Base-by-base conservation (phyloP, 2,329 filamentous ascomycete species). In the Botrytis deweyae region DNA sequence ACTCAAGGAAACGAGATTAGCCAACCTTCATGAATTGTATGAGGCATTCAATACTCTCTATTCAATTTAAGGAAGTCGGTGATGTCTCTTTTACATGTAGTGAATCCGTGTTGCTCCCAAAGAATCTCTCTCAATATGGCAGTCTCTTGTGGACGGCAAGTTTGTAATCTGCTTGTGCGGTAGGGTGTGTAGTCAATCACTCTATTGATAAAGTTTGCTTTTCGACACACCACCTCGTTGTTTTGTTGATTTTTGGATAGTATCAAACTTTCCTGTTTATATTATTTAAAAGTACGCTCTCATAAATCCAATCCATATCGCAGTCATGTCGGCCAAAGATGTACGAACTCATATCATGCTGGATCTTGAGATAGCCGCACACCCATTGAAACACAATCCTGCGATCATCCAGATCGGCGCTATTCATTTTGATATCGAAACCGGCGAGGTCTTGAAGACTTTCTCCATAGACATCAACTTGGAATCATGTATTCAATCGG, bases 391-490 rank as follows among this genome's bases (percentile, higher is more conserved):
- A n/a, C 69, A 49, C 22, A 71, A 64, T 52, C 69, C 69, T 40
- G 58, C 69, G 7, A 71, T 71, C 58, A 52, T 64, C 14, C 69
- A 71, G 49, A 64, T 64, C 8, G 69, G 59, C 42, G 69, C 69
- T n/a, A 42, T 71, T 25, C 40, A 64, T 33, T 71, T 71, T 25
- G 42, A 71, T 25, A 71, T 71, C 16, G 61, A 42, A 42, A 55
- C 59, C 22, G 61, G 44, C 42, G 20, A 55, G 8, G 5, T 46
- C 46, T 65, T 66, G 59, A 58, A 36, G 25, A 52, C 40, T 29
- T 66, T 55, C 59, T 72, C 46, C 33, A 44, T 12, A 18, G 18
- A 36, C 6, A 36, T 66, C n/a, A 72, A 58, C 40, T 59, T 72
- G 12, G 44, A 33, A 10, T 66, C 38, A 25, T 66, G 63, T 22